Conservation (phyloP, 1,284 basidiomycete genomes). For the Cryptococcus amylolentus region DNA sequence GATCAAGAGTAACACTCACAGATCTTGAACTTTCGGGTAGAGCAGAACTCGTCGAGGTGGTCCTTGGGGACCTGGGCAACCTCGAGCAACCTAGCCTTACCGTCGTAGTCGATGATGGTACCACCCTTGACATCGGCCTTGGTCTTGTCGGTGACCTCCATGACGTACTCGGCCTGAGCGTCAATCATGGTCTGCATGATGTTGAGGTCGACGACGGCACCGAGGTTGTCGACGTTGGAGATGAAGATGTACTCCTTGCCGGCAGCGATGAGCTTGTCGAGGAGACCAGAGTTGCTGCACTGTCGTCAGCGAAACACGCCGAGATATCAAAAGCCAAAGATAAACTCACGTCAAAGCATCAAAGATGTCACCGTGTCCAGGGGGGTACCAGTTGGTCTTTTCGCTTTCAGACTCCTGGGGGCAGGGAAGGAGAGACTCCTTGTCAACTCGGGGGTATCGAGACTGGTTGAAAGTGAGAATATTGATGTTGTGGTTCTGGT, state of each 20-base stretch:
- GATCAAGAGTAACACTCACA: slow-evolving; percentile 10
- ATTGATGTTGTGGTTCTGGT: slow-evolving; percentile 92
- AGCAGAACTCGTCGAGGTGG: slow-evolving; percentile 98
- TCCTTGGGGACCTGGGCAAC: slow-evolving; percentile 98
- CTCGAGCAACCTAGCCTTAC: slow-evolving; percentile 89
- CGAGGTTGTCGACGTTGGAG: slow-evolving; percentile 98
- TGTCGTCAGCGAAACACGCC: neutral
- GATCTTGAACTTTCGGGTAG: slow-evolving; percentile 71
- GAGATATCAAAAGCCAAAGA: neutral
- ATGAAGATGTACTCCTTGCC: slow-evolving; percentile 99
- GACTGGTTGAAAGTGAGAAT: slow-evolving; percentile 94
- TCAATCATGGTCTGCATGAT: slow-evolving; percentile 80
- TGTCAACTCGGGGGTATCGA: slow-evolving; percentile 94
- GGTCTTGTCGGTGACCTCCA: slow-evolving; percentile 99
- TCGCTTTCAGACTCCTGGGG: slow-evolving; percentile 82
- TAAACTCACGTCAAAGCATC: slow-evolving; percentile 45
- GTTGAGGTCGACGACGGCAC: slow-evolving; percentile 78
- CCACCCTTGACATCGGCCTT: slow-evolving; percentile 99
- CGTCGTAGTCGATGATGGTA: slow-evolving; percentile 96
- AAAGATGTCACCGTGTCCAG: slow-evolving; percentile 86
- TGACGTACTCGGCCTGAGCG: slow-evolving; percentile 81
- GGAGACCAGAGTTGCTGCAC: slow-evolving; percentile 81
- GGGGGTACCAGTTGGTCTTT: slow-evolving; percentile 98
- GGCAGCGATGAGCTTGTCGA: slow-evolving; percentile 89
- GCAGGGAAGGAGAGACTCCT: slow-evolving; percentile 87